These are phyloP conservation scores for Sporothrix euskadiensis DNA, from an alignment of 2,329 filamentous ascomycete genomes.

Conservation along the genomic window DNA sequence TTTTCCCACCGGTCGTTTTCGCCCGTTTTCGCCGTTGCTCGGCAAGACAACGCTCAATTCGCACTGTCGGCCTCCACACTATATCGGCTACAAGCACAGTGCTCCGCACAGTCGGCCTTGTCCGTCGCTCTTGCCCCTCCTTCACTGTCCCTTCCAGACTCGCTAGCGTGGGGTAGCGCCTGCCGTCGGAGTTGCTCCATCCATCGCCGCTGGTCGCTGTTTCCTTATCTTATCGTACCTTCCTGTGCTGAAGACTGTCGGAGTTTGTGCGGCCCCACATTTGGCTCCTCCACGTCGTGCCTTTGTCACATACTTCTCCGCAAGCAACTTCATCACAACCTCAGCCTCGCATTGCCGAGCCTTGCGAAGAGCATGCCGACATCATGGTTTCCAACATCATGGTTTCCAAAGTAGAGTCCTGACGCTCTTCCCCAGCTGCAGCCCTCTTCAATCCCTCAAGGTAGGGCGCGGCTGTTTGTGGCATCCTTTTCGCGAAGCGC, in stretches of 20 bases:
- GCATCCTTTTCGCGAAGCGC: too few relatives aligned
- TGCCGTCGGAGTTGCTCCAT: slow-evolving; percentile 19
- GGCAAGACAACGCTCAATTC: slow-evolving; percentile 11
- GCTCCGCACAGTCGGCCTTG: background rate
- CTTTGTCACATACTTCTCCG: background rate
- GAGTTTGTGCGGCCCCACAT: slow-evolving; percentile 3
- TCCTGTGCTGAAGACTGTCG: background rate
- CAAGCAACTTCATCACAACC: background rate
- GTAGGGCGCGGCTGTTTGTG: too few relatives aligned
- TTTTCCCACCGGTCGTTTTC: slow-evolving; percentile 7
- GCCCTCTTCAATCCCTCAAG: too few relatives aligned
- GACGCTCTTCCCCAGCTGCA: too few relatives aligned
- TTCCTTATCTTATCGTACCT: slow-evolving; percentile 15
- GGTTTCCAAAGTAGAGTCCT: too few relatives aligned
- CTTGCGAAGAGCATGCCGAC: too few relatives aligned
- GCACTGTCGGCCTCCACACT: background rate
- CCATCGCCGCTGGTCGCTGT: background rate
- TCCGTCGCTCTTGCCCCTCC: slow-evolving; percentile 2
- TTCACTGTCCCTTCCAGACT: background rate
- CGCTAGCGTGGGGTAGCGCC: background rate
- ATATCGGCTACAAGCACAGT: background rate
- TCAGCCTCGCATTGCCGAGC: background rate
- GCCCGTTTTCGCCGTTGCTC: slow-evolving; percentile 14
- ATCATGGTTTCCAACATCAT: too few relatives aligned
- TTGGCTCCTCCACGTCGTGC: background rate